Conservation (phyloP, 495 filamentous ascomycete species). For the Pseudevernia furfuracea region DNA sequence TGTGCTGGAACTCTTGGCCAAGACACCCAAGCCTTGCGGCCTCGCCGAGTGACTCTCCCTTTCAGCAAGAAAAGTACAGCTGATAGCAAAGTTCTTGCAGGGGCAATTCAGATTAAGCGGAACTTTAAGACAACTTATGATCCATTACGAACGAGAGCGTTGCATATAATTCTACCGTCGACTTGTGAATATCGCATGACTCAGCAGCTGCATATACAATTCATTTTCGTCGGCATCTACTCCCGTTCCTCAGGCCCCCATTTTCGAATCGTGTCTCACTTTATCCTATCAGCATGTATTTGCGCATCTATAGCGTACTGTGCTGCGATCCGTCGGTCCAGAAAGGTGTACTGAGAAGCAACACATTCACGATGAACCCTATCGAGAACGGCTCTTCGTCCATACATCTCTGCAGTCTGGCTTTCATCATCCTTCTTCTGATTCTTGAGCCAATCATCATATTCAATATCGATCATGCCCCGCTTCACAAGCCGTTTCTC, state of each 20-base stretch:
- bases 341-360: background rate
- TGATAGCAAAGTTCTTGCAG: too few species aligned
- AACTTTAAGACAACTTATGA: too few species aligned
- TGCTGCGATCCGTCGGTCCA: background rate
- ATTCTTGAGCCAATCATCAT: fast-evolving
- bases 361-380: background rate
- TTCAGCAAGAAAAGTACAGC: too few species aligned
- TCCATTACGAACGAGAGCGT: too few species aligned
- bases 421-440: background rate
- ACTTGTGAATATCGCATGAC: background rate
- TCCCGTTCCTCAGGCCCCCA: background rate
- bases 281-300: background rate
- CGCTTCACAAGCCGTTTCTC: background rate
- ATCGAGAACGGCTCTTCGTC: background rate
- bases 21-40: too few species aligned
- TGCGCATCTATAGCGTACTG: background rate
- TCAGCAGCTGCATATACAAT: background rate
- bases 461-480: background rate
- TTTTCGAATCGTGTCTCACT: background rate
- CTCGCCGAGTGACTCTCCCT: too few species aligned
- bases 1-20: too few species aligned
- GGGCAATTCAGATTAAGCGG: too few species aligned
- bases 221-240: background rate
- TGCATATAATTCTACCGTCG: background rate
- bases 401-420: background rate